Evolutionary conservation across 2,329 filamentous ascomycete species (phyloP).

Genomic region (Colletotrichum sp.): DNA sequence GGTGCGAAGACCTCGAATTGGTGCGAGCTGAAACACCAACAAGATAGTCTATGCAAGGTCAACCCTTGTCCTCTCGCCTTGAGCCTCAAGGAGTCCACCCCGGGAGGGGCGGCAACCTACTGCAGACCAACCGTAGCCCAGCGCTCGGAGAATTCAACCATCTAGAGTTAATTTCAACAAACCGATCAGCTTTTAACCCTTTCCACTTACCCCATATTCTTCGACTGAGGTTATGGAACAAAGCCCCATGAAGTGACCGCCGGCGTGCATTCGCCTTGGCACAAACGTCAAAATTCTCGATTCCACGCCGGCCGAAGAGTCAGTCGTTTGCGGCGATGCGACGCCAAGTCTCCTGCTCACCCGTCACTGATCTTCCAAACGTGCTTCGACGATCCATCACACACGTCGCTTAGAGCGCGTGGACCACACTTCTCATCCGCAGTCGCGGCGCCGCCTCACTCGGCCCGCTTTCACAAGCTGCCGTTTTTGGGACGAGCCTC

Average conservation of each 20-base stretch:
- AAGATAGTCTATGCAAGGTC: slow-evolving; percentile 11
- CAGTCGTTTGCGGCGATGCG: neutral
- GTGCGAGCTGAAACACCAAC: slow-evolving; percentile 17
- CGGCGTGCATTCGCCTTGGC: neutral
- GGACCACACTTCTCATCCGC: neutral
- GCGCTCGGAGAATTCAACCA: slow-evolving; percentile 4
- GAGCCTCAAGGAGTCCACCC: slow-evolving; percentile 9
- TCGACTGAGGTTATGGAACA: neutral
- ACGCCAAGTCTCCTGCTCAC: neutral
- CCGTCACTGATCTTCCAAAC: neutral
- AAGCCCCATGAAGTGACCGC: neutral
- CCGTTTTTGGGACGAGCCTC: slow-evolving; percentile 17
- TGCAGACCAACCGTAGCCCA: neutral
- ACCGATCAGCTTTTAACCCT: neutral
- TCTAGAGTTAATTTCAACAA: neutral
- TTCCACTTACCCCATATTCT: neutral
- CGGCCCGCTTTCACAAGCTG: slow-evolving; percentile 18
- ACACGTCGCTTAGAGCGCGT: neutral
- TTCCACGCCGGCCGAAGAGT: neutral
- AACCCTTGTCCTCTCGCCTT: slow-evolving; percentile 10
- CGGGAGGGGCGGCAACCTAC: neutral
- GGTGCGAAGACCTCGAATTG: slow-evolving; percentile 12
- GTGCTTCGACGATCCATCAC: neutral
- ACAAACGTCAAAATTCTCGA: neutral
- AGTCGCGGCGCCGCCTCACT: neutral